Evolutionary conservation across 257 asterid genomes (phyloP), one percentile per base, ranked within the genome.

Genomic region (Solanum infundibuliforme): DNA sequence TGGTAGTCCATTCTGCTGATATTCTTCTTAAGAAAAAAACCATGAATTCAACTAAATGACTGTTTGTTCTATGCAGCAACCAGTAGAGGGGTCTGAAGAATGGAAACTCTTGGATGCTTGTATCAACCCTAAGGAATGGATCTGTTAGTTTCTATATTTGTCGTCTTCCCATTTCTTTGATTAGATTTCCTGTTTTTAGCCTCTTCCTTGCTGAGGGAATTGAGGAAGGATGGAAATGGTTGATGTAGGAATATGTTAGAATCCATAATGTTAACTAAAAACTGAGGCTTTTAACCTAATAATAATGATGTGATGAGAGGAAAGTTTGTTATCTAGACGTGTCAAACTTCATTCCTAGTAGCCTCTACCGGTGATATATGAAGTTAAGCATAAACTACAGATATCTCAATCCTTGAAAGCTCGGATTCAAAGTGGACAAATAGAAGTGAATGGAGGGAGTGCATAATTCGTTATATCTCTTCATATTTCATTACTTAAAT

Each of bases 41-140:
- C 13, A 16, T 48, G 3, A 72, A 13, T 34, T 68, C 36, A 79
- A 85, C 52, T 41, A 34, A 79, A 36, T 77, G 73, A 25, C 23
- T 65, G 66, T 69, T 85, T 87, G 84, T 5, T 87, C 46, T 85
- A 69, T 92, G 91, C 94, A 97, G 99, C 89, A 94, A 95, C 99
- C 99, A 5, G 98, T 93, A 93, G 98, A 94, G 90, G 99, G 99
- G 52, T 92, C 92, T 41, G 99, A 95, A 92, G 99, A 97, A 89
- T 95, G 99, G 99, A 94, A 96, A 88, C 94, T 97, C 83, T 87
- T 95, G 93, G 99, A 97, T 89, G 99, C 99, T 11, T 97, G 99
- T 90, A 95, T 97, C 91, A 97, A 94, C 93, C 99, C 99, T 27
- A 95, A 92, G 91, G 99, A 97, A 83, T 97, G 99, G 99, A 76